Conservation (phyloP, 345 rosid species). For the Psidium guajava region DNA sequence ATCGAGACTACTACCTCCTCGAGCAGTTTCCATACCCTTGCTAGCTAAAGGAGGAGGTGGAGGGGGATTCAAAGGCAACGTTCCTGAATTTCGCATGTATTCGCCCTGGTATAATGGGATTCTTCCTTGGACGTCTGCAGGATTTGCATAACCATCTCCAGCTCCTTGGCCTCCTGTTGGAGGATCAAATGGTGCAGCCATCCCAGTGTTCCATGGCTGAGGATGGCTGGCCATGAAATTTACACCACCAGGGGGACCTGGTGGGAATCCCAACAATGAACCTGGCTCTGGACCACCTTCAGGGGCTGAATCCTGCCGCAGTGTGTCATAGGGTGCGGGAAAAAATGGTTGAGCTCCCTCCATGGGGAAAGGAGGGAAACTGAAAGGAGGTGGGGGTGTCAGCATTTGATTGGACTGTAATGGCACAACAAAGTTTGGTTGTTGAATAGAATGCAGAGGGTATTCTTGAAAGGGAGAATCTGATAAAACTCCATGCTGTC, state of each 20-base stretch:
- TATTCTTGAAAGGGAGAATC: slow-evolving; percentile 52
- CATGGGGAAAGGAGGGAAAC: slow-evolving; percentile 43
- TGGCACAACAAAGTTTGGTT: slow-evolving; percentile 50
- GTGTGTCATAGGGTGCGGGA: slow-evolving; percentile 44
- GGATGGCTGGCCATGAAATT: slow-evolving; percentile 48
- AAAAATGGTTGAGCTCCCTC: slow-evolving; percentile 70
- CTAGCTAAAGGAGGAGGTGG: slow-evolving; percentile 11
- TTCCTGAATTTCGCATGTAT: slow-evolving; percentile 37
- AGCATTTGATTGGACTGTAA: slow-evolving; percentile 48
- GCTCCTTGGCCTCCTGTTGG: slow-evolving; percentile 26
- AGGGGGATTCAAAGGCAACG: slow-evolving; percentile 26
- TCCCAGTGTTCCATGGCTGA: slow-evolving; percentile 59
- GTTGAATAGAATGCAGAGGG: slow-evolving; percentile 57
- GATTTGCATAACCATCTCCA: slow-evolving; percentile 27
- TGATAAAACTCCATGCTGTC: slow-evolving; percentile 35
- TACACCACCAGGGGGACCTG: slow-evolving; percentile 34
- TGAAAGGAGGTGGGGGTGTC: slow-evolving; percentile 37
- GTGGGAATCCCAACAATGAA: slow-evolving; percentile 59
- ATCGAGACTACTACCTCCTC: slow-evolving; percentile 22
- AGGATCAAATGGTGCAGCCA: slow-evolving; percentile 19
- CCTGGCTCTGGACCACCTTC: slow-evolving; percentile 69
- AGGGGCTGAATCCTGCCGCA: slow-evolving; percentile 26
- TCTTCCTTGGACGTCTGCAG: slow-evolving; percentile 31
- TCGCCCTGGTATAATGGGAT: slow-evolving; percentile 41
- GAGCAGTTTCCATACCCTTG: slow-evolving; percentile 17